Evolutionary conservation across 2,329 filamentous ascomycete species (phyloP).

Genomic region (Apiospora koreana): DNA sequence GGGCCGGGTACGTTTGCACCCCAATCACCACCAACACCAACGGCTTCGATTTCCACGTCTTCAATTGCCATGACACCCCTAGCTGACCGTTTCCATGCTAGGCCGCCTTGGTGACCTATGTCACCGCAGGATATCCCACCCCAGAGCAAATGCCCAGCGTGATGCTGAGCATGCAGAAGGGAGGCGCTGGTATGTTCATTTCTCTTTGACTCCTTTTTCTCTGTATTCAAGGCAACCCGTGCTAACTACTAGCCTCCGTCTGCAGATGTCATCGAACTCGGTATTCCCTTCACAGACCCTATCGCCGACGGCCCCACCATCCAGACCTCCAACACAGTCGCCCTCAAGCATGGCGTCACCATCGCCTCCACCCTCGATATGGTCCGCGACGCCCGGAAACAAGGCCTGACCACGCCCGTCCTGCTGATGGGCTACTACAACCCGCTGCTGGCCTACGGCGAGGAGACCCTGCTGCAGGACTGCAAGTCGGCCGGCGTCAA

Average conservation of each 20-base stretch:
- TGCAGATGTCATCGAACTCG: conserved; percentile 89
- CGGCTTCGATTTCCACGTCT: conserved; percentile 10
- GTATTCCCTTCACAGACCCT: conserved; percentile 95
- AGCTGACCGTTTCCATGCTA: conserved; percentile 38
- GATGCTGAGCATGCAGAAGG: conserved; percentile 86
- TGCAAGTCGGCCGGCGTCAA: conserved; percentile 84
- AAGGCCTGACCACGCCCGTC: conserved; percentile 78
- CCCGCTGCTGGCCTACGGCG: conserved; percentile 89
- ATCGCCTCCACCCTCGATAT: conserved; percentile 78
- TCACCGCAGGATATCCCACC: conserved; percentile 89
- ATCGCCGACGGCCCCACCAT: conserved; percentile 98
- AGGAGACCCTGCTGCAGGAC: conserved; percentile 84
- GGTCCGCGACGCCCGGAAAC: conserved; percentile 76
- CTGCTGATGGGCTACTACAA: conserved; percentile 99
- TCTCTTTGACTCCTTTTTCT: not conserved
- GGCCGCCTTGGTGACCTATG: conserved; percentile 90
- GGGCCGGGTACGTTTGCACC: conserved; percentile 51
- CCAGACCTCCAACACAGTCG: conserved; percentile 90
- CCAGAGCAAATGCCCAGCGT: conserved; percentile 81
- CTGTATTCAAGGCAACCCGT: conserved; percentile 17
- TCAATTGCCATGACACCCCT: not conserved
- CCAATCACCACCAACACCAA: not conserved
- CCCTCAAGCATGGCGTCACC: conserved; percentile 85
- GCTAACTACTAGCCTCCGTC: not conserved
- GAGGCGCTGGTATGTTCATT: conserved; percentile 72